These are phyloP conservation scores for Erythrobasidium hasegawianum DNA, from an alignment of 1,284 basidiomycete species.

Conservation along the genomic window DNA sequence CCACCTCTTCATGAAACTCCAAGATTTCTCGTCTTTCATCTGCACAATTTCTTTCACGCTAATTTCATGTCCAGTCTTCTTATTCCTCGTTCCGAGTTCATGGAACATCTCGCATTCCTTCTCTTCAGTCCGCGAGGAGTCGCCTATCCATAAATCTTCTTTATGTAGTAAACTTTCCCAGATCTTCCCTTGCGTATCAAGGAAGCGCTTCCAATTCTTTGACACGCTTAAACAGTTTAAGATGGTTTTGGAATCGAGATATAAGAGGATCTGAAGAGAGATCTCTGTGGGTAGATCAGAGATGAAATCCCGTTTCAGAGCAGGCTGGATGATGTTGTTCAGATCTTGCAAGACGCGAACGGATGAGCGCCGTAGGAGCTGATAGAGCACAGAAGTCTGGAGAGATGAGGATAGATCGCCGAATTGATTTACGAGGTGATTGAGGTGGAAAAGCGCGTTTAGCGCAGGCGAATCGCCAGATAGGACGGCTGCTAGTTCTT, in stretches of 20 bases:
- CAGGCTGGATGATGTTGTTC: slow-evolving; percentile 75
- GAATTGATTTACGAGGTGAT: slow-evolving; percentile 69
- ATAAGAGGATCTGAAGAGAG: slow-evolving; percentile 71
- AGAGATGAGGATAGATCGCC: slow-evolving; percentile 64
- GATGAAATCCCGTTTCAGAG: slow-evolving; percentile 79
- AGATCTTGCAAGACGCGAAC: slow-evolving; percentile 74
- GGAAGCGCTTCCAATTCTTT: slow-evolving; percentile 71
- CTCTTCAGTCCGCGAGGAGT: slow-evolving; percentile 56
- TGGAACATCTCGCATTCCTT: slow-evolving; percentile 39
- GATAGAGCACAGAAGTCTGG: slow-evolving; percentile 79
- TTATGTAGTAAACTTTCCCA: slow-evolving; percentile 74
- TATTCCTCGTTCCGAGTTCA: slow-evolving; percentile 5
- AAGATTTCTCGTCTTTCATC: slow-evolving; percentile 16
- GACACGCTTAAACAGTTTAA: slow-evolving; percentile 67
- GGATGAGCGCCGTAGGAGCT: slow-evolving; percentile 74
- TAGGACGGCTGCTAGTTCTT: background rate
- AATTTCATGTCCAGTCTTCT: background rate
- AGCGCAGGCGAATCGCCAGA: background rate
- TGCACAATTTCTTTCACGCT: slow-evolving; percentile 8
- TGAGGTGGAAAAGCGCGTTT: slow-evolving; percentile 63
- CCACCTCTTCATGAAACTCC: slow-evolving; percentile 40
- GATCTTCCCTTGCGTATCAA: slow-evolving; percentile 75
- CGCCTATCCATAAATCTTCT: slow-evolving; percentile 79
- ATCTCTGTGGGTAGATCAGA: slow-evolving; percentile 79
- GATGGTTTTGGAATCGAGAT: slow-evolving; percentile 59